Evolutionary conservation across 306 rosid genomes (phyloP).

Genomic region (Casuarina glauca): DNA sequence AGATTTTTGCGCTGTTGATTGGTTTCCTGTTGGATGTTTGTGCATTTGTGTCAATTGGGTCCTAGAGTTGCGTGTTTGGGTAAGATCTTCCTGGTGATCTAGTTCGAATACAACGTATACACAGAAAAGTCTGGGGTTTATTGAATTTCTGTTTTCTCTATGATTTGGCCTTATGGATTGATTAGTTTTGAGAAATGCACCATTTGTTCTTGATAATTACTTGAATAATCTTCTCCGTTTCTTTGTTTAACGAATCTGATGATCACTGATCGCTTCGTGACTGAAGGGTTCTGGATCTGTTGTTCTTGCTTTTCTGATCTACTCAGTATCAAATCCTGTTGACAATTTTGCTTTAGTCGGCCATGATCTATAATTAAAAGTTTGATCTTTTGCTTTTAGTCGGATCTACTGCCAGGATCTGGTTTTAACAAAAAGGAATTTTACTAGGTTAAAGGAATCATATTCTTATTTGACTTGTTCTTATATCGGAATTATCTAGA

Average conservation of each 20-base stretch:
- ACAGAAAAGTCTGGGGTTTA: not conserved
- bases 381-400: not conserved
- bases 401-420: not conserved
- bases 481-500: not conserved
- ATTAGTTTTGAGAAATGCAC: not conserved
- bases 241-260: not conserved
- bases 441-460: not conserved
- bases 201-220: not conserved
- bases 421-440: not conserved
- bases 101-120: conserved; percentile 12
- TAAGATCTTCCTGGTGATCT: conserved; percentile 18
- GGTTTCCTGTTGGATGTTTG: conserved; percentile 16
- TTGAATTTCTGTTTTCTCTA: conserved; percentile 9
- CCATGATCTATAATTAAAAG: not conserved
- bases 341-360: not conserved
- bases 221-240: not conserved
- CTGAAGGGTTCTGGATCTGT: not conserved
- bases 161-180: conserved; percentile 13
- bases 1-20: conserved; percentile 17
- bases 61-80: conserved; percentile 17
- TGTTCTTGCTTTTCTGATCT: not conserved
- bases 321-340: not conserved
- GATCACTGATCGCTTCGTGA: not conserved
- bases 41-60: not conserved
- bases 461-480: not conserved